phyloP scores from a whole-genome alignment of 2,329 filamentous ascomycete genomes.

The Zasmidium angulare region DNA sequence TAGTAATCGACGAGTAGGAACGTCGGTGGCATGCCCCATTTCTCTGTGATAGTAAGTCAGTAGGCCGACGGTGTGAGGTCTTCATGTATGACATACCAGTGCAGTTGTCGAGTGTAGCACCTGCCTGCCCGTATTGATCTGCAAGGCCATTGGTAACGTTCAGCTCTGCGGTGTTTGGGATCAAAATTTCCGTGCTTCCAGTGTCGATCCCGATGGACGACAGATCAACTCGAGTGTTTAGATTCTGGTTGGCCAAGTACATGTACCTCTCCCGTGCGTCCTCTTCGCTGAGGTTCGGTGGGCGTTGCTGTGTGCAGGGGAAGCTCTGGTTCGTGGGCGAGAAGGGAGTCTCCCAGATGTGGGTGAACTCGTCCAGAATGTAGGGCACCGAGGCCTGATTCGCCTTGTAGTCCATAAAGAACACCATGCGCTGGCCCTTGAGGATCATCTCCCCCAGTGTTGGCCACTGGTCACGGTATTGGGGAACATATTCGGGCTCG shows the following conservation, averaged over 20 bases:
- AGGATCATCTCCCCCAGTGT: slow-evolving; percentile 76
- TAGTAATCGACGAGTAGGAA: slow-evolving; percentile 85
- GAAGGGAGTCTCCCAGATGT: slow-evolving; percentile 91
- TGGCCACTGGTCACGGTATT: slow-evolving; percentile 77
- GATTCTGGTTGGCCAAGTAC: slow-evolving; percentile 87
- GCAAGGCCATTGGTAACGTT: slow-evolving; percentile 70
- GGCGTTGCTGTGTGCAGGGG: slow-evolving; percentile 76
- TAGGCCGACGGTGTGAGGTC: neutral
- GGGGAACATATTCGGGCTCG: slow-evolving; percentile 67
- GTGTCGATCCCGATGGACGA: slow-evolving; percentile 45
- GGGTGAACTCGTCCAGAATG: slow-evolving; percentile 82
- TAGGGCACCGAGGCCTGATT: slow-evolving; percentile 78
- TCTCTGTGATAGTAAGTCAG: slow-evolving; percentile 33
- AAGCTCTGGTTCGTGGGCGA: slow-evolving; percentile 68
- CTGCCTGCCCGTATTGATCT: slow-evolving; percentile 64
- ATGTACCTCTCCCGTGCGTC: slow-evolving; percentile 58
- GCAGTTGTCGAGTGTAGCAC: slow-evolving; percentile 64
- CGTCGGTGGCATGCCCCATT: slow-evolving; percentile 70
- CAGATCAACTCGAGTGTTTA: slow-evolving; percentile 74
- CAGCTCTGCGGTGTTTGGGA: slow-evolving; percentile 69
- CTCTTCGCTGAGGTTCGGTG: slow-evolving; percentile 62
- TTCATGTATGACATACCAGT: slow-evolving; percentile 39
- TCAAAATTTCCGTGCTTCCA: slow-evolving; percentile 54
- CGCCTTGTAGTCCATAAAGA: slow-evolving; percentile 84
- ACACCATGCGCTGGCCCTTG: slow-evolving; percentile 63